Percentiles rank a stretch among this genome's conserved stretches.
Evolutionary conservation across 306 rosid species (phyloP).

Genomic region (Cucurbita argyrosperma): DNA sequence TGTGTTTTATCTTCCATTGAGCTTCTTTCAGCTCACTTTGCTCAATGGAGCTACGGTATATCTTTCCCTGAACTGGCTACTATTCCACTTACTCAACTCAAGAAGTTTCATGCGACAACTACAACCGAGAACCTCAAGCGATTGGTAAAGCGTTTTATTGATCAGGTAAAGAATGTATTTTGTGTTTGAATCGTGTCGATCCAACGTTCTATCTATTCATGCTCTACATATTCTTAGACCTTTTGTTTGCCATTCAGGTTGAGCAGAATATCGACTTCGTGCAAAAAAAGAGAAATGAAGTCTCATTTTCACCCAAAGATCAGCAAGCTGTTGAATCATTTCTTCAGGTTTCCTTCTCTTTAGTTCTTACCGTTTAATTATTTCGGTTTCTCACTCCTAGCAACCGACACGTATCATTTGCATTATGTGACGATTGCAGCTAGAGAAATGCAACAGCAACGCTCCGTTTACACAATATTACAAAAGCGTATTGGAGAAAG

Average conservation of each 20-base stretch:
- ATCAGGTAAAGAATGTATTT: slow-evolving; percentile 49
- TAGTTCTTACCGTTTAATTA: neutral
- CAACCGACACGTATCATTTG: neutral
- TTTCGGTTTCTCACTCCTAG: neutral
- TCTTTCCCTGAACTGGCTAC: slow-evolving; percentile 87
- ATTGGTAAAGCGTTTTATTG: slow-evolving; percentile 59
- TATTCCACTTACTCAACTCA: slow-evolving; percentile 53
- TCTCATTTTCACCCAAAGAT: slow-evolving; percentile 72
- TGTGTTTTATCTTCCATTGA: slow-evolving; percentile 65
- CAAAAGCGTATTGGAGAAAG: slow-evolving; percentile 63
- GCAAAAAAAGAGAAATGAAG: slow-evolving; percentile 69
- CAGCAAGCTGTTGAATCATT: slow-evolving; percentile 54
- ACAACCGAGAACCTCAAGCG: slow-evolving; percentile 58
- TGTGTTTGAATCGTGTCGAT: neutral
- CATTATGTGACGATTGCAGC: slow-evolving; percentile 24
- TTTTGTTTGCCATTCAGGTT: slow-evolving; percentile 33
- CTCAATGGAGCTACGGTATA: slow-evolving; percentile 74
- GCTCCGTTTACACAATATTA: slow-evolving; percentile 57
- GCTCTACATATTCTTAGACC: neutral
- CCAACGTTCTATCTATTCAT: neutral
- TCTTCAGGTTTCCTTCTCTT: slow-evolving; percentile 51
- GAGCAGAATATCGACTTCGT: slow-evolving; percentile 64
- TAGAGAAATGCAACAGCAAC: slow-evolving; percentile 39
- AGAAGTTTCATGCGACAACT: slow-evolving; percentile 50
- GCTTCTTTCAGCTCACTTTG: slow-evolving; percentile 64